Evolutionary conservation across 139 green algal species (phyloP), one percentile per base, ranked within the genome.

Genomic region (Pseudopediastrum boryanum): DNA sequence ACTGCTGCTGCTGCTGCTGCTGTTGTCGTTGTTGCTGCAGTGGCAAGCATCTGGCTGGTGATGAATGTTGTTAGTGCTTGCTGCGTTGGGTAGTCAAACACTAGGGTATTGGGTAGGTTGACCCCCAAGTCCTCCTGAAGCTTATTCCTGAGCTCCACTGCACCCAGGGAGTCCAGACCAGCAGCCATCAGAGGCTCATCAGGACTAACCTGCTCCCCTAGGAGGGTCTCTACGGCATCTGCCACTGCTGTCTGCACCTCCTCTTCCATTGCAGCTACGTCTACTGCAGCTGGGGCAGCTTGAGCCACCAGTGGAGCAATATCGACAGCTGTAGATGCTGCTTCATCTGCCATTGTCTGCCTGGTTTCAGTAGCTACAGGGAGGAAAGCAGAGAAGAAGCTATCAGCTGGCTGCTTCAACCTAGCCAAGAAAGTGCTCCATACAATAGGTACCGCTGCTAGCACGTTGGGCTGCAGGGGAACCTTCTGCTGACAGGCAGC

Each of bases 101-200:
- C 86, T 21, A 90, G 67, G 10, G 89, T 94, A 33, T 39, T 56
- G 27, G 87, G 86, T 38, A 94, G 83, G 42, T 79, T 52, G 36
- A 91, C 54, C 2, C 63, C 68, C 54, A 89, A 69, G 13, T 66
- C 25, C 1, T 61, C 50, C 35, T 90, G 69, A 33, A 95, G 79
- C 1, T 73, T 58, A 54, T 88, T 92, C 21, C 84, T 83, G 29
- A 95, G 90, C 87, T 96, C 90, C 67, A 96, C 90, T 8, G 86
- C 84, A 12, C 87, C 89, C 46, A 97, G 82, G 8, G 86, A 93
- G 79, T 97, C 92, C 65, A 96, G 77, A 10, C 93, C 93, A 3
- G 89, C 85, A 13, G 85, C 84, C 89, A 96, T 95, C 4, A 97
- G 79, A 5, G 93, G 90, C 69, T 89, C 84, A 46, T 91, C 67